Base-by-base conservation (phyloP, 495 filamentous ascomycete genomes). In the Penicillium steckii region DNA sequence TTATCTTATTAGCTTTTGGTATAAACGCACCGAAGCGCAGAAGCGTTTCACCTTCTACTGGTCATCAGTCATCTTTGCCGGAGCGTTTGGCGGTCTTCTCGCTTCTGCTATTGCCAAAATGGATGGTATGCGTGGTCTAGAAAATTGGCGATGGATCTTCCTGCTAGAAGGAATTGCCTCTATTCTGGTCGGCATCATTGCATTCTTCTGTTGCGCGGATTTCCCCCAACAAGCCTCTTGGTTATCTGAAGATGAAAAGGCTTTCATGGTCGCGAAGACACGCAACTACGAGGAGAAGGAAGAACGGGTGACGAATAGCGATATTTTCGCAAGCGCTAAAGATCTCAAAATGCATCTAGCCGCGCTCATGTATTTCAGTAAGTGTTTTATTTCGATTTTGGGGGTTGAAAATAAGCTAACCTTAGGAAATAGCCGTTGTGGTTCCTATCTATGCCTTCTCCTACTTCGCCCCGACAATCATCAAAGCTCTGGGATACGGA, bases 131-230 rank as follows among this genome's bases (percentile, higher is more conserved):
- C 85, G 80, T 23, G 81, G 80, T 13, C 80, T 80, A 38, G 61
- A 67, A 3, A 88, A 88, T 6, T 93, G 89, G 89, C 79, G 84
- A 1, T 94, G 89, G 89, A 93, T 94, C 51, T 92, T 91, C 63
- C 75, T 74, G 26, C 30, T 58, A 19, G 62, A 64, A 23, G 61
- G 56, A 4, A 32, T 58, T 10, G 46, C 44, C 3, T 65, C 65
- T 0, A 59, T 38, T 56, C 56, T 64, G 5, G 35, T 74, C 9
- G 57, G 55, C 7, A 27, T 70, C 13, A 13, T 54, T 3, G 47
- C 59, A 12, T 72, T 56, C 46, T 71, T 69, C 48, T 9, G 67
- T 10, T 51, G 74, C 8, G 29, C 67, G 1, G 66, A 73, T 46
- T 67, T 67, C 47, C 72, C 72, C 0, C 57, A 67, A 24, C 52